phyloP scores from a whole-genome alignment of 805 yeast species.

The Lachancea waltii region DNA sequence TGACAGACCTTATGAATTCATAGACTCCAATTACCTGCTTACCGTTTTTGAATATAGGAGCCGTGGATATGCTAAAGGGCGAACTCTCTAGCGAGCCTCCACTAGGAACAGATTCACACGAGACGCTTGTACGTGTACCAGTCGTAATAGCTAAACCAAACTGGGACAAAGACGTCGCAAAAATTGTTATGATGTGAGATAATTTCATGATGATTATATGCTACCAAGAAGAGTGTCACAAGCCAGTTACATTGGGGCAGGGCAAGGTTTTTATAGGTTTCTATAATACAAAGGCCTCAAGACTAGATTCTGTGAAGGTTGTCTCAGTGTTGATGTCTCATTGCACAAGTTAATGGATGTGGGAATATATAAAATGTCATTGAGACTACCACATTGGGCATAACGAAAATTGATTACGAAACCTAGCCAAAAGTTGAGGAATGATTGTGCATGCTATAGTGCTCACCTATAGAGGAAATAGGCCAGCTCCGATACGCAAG shows the following conservation, averaged over 20 bases:
- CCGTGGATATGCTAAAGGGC: slow-evolving; percentile 21
- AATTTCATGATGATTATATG: neutral
- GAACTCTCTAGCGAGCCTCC: slow-evolving; percentile 19
- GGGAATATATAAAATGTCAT: neutral
- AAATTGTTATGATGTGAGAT: neutral
- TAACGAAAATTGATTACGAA: neutral
- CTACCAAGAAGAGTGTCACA: too few relatives aligned
- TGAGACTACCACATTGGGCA: slow-evolving; percentile 3
- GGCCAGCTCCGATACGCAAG: too few relatives aligned
- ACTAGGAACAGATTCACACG: slow-evolving; percentile 21
- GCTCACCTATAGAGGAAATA: too few relatives aligned
- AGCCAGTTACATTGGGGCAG: too few relatives aligned
- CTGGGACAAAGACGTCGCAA: neutral
- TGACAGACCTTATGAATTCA: slow-evolving; percentile 22
- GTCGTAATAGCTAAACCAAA: neutral
- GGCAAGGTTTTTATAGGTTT: neutral
- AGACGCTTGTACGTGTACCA: slow-evolving; percentile 4
- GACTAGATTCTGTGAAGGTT: neutral
- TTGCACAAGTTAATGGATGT: too few relatives aligned
- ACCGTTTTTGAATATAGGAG: slow-evolving; percentile 16
- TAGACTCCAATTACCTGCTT: slow-evolving; percentile 15
- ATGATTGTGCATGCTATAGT: too few relatives aligned
- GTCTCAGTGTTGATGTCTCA: too few relatives aligned
- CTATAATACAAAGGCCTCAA: neutral
- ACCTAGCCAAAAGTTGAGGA: neutral